Evolutionary conservation across 2,329 filamentous ascomycete genomes (phyloP).

Genomic region (Claviceps sp.): DNA sequence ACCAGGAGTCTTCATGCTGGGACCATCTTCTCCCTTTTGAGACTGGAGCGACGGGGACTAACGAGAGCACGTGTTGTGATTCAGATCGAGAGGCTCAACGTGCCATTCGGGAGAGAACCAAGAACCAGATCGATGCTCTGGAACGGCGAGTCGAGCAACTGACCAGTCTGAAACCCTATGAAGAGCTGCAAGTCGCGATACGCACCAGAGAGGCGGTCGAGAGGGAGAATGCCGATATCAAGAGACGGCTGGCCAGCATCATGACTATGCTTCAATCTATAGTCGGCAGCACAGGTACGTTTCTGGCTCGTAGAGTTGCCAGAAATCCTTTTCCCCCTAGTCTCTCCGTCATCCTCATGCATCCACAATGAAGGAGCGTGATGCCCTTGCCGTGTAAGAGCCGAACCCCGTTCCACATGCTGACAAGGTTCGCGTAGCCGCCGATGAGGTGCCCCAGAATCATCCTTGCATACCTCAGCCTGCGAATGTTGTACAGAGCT

Average conservation of each 20-base stretch:
- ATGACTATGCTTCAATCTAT: constrained; percentile 51
- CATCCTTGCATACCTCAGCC: not conserved
- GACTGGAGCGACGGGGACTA: not conserved
- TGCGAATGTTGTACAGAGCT: not conserved
- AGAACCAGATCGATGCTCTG: constrained; percentile 62
- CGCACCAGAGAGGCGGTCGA: constrained; percentile 65
- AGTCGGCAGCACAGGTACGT: constrained; percentile 22
- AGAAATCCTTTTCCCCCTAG: not conserved
- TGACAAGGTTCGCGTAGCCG: not conserved
- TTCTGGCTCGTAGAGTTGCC: not conserved
- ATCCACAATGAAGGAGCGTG: not conserved
- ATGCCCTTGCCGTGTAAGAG: not conserved
- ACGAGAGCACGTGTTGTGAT: not conserved
- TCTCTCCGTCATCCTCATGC: not conserved
- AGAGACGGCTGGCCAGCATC: constrained; percentile 50
- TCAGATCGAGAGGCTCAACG: constrained; percentile 74
- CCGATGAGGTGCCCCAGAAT: not conserved
- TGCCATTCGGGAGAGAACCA: constrained; percentile 71
- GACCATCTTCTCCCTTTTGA: no score
- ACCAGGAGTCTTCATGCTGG: not conserved
- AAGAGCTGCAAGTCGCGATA: constrained; percentile 65
- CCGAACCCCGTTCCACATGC: not conserved
- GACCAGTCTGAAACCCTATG: constrained; percentile 67
- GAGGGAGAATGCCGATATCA: constrained; percentile 69
- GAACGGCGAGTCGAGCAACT: constrained; percentile 63